Conservation (phyloP, 208 protist species). For the Angomonas deanei region DNA sequence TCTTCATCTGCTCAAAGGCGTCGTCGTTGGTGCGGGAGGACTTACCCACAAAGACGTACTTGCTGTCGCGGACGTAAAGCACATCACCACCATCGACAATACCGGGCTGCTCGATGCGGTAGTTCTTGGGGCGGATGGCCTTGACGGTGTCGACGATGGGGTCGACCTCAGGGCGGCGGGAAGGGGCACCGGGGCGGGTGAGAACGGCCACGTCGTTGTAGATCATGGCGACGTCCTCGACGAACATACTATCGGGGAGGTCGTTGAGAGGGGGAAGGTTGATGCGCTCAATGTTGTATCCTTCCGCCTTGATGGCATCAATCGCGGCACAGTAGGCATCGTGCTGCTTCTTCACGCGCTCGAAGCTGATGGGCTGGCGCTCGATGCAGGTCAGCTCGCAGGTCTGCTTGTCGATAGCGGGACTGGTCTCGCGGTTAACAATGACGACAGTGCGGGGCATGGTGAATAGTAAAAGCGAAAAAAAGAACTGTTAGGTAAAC, state of each 20-base stretch:
- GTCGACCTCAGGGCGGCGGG: slow-evolving; percentile 35
- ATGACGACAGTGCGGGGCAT: slow-evolving; percentile 38
- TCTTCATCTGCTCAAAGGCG: slow-evolving; percentile 37
- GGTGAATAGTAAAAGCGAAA: background rate
- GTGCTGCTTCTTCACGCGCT: slow-evolving; percentile 25
- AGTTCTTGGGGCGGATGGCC: slow-evolving; percentile 14
- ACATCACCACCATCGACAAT: slow-evolving; percentile 44
- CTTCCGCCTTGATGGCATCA: slow-evolving; percentile 24
- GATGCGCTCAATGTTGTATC: slow-evolving; percentile 39
- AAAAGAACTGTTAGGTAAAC: background rate
- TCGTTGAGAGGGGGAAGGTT: slow-evolving; percentile 31
- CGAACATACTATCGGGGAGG: slow-evolving; percentile 49
- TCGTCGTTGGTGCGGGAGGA: slow-evolving; percentile 47
- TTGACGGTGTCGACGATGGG: slow-evolving; percentile 24
- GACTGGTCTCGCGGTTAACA: slow-evolving; percentile 30
- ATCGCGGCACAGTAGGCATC: slow-evolving; percentile 39
- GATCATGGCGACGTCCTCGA: slow-evolving; percentile 45
- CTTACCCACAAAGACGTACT: slow-evolving; percentile 45
- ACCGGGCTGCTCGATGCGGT: slow-evolving; percentile 30
- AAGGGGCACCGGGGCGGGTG: slow-evolving; percentile 38
- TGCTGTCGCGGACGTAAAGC: slow-evolving; percentile 29
- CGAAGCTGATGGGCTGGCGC: slow-evolving; percentile 31
- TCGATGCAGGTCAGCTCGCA: slow-evolving; percentile 53
- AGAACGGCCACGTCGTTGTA: slow-evolving; percentile 39
- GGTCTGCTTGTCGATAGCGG: slow-evolving; percentile 21